Conservation (phyloP, 1,284 basidiomycete genomes). For the Ganoderma leucocontextum region DNA sequence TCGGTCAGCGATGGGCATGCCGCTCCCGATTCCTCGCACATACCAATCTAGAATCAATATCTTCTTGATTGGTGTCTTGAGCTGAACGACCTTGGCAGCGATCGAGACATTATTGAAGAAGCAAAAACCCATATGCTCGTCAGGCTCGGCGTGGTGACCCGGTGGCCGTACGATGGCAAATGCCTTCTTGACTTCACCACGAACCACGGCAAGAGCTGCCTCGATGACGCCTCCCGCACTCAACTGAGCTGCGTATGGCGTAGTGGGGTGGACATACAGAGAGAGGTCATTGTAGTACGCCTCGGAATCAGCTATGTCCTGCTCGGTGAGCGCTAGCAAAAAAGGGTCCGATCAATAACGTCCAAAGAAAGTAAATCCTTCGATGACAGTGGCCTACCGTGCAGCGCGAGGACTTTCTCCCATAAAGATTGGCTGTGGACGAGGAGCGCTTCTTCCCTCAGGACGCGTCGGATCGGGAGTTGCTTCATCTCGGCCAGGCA, state of each 20-base stretch:
- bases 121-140: conserved; percentile 98
- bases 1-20: conserved; percentile 18
- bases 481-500: conserved; percentile 80
- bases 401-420: conserved; percentile 86
- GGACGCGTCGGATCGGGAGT: conserved; percentile 79
- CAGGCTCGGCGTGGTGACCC: conserved; percentile 98
- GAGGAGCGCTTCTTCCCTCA: conserved; percentile 82
- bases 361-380: not conserved
- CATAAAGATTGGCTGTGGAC: conserved; percentile 93
- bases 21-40: conserved; percentile 41
- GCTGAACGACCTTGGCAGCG: conserved; percentile 83
- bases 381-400: conserved; percentile 53
- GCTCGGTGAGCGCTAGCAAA: conserved; percentile 68
- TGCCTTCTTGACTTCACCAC: conserved; percentile 83
- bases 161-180: conserved; percentile 98
- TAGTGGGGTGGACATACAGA: conserved; percentile 90
- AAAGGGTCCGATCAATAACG: not conserved
- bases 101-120: conserved; percentile 99
- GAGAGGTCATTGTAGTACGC: conserved; percentile 90
- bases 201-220: conserved; percentile 87
- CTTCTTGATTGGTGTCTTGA: conserved; percentile 73
- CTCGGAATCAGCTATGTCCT: conserved; percentile 77
- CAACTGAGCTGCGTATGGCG: conserved; percentile 85
- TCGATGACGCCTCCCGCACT: conserved; percentile 97
- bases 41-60: conserved; percentile 97